Base-by-base conservation (phyloP, 73 alveolate genomes). In the Paramecium caudatum region DNA sequence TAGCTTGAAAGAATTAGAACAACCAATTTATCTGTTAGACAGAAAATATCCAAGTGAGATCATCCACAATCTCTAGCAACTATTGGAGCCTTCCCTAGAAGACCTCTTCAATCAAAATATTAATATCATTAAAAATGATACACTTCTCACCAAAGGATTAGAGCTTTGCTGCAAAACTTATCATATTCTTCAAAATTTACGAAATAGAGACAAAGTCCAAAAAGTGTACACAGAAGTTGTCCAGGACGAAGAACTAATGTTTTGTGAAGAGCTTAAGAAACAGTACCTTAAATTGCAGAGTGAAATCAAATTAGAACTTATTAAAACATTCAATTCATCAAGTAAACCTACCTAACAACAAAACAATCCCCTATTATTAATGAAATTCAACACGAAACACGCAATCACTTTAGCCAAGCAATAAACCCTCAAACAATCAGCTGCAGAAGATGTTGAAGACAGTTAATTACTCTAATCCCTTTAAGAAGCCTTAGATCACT, bases 331-430 rank as follows among this genome's bases (percentile, higher is more conserved):
- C 33, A 6, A 68, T 13, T 34, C 19, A 37, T n/a, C 25, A 37
- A 8, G 84, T 12, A 68, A 68, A 68, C 34, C 80, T 55, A 13
- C 23, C 23, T 55, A 55, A 55, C 13, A 55, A 55, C 30, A 55
- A 55, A 55, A 55, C 37, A 68, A 68, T 10, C 84, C 84, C 8
- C 9, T 68, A 37, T 34, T 37, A 25, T 68, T 68, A 43, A 68
- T 68, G 84, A 68, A 68, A 49, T 68, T 68, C 34, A 68, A 68
- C 15, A 68, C 84, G n/a, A 68, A 68, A 68, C 84, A 68, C 37
- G 84, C 84, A 27, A 34, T 68, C 8, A 68, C 84, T 37, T 68
- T 68, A 68, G 84, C 84, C 0, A 68, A 68, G 34, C 34, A 68
- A 68, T 68, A 68, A 10, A 68, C 84, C 17, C 37, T 68, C 12